Base-by-base conservation (phyloP, 257 asterid species). In the Lycium barbarum region DNA sequence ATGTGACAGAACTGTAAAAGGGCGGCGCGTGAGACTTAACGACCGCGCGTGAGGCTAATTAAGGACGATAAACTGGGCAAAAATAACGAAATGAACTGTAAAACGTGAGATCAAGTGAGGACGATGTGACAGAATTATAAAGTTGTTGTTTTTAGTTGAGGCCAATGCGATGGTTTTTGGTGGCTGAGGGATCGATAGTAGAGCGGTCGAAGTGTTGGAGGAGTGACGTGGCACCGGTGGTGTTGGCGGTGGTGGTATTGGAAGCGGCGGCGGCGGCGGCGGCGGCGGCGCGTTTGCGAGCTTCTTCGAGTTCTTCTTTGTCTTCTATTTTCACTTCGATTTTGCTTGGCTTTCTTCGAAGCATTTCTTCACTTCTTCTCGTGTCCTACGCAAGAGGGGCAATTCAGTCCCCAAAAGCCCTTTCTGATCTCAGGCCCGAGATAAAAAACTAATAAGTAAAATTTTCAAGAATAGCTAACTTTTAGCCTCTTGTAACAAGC, bases 111-210 rank as follows among this genome's bases (percentile, higher is more conserved):
- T 40, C 6, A 40, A 40, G 4, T 40, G 7, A 40, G 45, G 45
- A 40, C 45, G 45, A 40, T 26, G 33, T 26, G 33, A 26, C 33
- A 26, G 33, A 26, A 26, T 26, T 26, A 26, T 26, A 26, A 26
- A 26, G 7, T 22, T 85, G 51, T 71, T 26, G 33, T 26, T 26
- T 55, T 88, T 68, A 90, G 67, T 93, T 85, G 80, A 95, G 95
- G 85, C 99, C 99, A 88, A 96, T 96, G 83, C 98, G 97, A 38
- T 88, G 87, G 90, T 97, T 90, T 88, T 93, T 96, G 89, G 97
- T 87, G 84, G 98, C 86, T 83, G 93, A 81, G 82, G 95, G 92
- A 66, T 92, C 93, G 51, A 71, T 81, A 65, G 93, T 61, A 57
- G 98, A 87, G 35, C 96, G 95, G 71, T 96, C 99, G 66, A 96